Evolutionary conservation across 2,329 filamentous ascomycete genomes (phyloP).

Genomic region (Cryphonectria carpinicola): DNA sequence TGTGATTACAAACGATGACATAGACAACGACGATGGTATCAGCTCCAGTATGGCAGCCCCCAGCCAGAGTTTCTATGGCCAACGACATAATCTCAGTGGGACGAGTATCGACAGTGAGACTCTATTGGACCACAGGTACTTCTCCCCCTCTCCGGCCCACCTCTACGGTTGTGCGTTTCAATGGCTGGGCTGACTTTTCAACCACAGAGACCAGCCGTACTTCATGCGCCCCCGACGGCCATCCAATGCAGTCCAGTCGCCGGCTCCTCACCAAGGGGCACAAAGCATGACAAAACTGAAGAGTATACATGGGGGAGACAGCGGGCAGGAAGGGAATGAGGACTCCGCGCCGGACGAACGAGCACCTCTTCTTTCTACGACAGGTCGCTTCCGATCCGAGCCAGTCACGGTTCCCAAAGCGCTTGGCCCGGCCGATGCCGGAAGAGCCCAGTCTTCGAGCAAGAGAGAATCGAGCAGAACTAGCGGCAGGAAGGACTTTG

Average conservation of each 20-base stretch:
- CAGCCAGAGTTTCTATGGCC: conserved; percentile 52
- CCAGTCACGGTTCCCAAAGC: conserved; percentile 33
- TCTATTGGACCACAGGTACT: conserved; percentile 82
- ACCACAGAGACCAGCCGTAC: conserved; percentile 58
- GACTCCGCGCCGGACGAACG: conserved; percentile 52
- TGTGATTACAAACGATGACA: conserved; percentile 64
- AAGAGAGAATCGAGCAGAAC: conserved; percentile 56
- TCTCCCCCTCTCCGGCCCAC: neutral
- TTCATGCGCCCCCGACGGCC: conserved; percentile 66
- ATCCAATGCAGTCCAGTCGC: conserved; percentile 50
- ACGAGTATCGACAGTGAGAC: conserved; percentile 90
- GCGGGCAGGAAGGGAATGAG: conserved; percentile 54
- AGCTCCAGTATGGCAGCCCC: conserved; percentile 31
- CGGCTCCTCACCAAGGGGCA: conserved; percentile 36
- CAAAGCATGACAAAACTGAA: conserved; percentile 34
- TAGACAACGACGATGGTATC: conserved; percentile 39
- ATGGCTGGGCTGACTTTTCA: conserved; percentile 29
- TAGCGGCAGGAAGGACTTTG: conserved; percentile 49
- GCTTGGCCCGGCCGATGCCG: conserved; percentile 50
- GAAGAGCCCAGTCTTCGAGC: conserved; percentile 41
- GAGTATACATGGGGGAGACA: conserved; percentile 41
- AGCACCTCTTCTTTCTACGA: conserved; percentile 56
- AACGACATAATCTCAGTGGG: conserved; percentile 68
- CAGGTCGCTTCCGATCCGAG: conserved; percentile 43
- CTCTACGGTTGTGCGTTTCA: neutral